Percentiles rank a stretch among this genome's conserved stretches.
These are phyloP conservation scores for Colletotrichum nymphaeae DNA, from an alignment of 2,329 filamentous ascomycete genomes.

Conservation along the genomic window DNA sequence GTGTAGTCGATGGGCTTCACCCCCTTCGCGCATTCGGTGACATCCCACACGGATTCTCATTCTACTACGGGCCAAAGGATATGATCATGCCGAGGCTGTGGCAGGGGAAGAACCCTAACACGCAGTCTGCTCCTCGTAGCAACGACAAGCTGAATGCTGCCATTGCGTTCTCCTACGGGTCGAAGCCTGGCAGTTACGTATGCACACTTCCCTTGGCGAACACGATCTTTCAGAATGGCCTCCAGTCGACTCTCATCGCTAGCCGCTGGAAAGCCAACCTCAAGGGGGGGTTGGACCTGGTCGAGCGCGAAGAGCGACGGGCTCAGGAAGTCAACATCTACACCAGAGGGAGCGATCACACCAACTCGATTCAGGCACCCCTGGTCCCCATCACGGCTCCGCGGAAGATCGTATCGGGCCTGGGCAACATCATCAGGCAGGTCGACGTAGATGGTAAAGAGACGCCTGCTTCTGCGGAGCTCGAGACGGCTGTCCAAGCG, in stretches of 20 bases:
- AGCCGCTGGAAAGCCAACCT: slow-evolving; percentile 50
- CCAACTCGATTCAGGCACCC: slow-evolving; percentile 46
- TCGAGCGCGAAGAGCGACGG: slow-evolving; percentile 47
- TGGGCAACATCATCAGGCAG: slow-evolving; percentile 83
- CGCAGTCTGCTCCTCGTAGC: neutral
- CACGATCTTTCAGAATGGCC: slow-evolving; percentile 80
- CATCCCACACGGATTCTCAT: slow-evolving; percentile 59
- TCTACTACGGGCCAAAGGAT: slow-evolving; percentile 57
- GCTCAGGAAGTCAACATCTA: slow-evolving; percentile 49
- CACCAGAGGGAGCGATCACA: slow-evolving; percentile 27
- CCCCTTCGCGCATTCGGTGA: slow-evolving; percentile 45
- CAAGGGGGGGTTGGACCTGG: slow-evolving; percentile 39
- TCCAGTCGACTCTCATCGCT: slow-evolving; percentile 66
- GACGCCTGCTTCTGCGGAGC: slow-evolving; percentile 75
- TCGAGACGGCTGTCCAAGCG: slow-evolving; percentile 72
- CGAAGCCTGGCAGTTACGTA: slow-evolving; percentile 36
- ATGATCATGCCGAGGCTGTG: slow-evolving; percentile 60
- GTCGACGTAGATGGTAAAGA: slow-evolving; percentile 61
- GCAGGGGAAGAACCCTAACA: slow-evolving; percentile 36
- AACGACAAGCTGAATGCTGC: slow-evolving; percentile 25
- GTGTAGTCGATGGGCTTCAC: slow-evolving; percentile 66
- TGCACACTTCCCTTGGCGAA: slow-evolving; percentile 77
- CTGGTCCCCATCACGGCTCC: slow-evolving; percentile 73
- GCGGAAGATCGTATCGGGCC: slow-evolving; percentile 70
- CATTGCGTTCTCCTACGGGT: slow-evolving; percentile 11